These are phyloP conservation scores for Amphirosellinia nigrospora DNA, from an alignment of 495 filamentous ascomycete species.

Conservation along the genomic window DNA sequence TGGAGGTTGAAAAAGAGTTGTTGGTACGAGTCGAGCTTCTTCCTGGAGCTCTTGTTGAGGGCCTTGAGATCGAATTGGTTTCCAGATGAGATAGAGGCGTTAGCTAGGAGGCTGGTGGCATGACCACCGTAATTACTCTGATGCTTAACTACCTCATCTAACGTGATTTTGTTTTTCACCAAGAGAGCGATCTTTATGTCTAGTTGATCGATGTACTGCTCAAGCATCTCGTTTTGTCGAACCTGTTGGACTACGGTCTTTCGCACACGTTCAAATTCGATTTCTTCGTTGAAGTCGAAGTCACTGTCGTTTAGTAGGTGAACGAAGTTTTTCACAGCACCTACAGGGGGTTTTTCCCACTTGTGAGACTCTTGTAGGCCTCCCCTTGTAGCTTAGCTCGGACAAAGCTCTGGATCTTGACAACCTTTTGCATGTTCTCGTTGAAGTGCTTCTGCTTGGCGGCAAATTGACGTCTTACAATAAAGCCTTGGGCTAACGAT, in stretches of 20 bases:
- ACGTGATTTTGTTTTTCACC: conserved; percentile 98
- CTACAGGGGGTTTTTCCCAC: conserved; percentile 97
- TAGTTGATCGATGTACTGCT: conserved; percentile 96
- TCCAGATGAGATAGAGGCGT: conserved; percentile 82
- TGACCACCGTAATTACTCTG: conserved; percentile 96
- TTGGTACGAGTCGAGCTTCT: conserved; percentile 95
- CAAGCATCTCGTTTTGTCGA: conserved; percentile 93
- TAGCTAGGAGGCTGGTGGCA: conserved; percentile 82
- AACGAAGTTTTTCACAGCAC: conserved; percentile 96
- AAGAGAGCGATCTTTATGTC: conserved; percentile 99
- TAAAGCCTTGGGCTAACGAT: conserved; percentile 70
- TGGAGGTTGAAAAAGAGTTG: conserved; percentile 98
- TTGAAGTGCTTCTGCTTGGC: conserved; percentile 88
- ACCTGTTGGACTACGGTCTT: conserved; percentile 97
- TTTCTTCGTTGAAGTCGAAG: conserved; percentile 98
- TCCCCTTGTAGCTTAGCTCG: conserved; percentile 92
- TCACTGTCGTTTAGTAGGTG: conserved; percentile 97
- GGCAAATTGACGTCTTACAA: conserved; percentile 76
- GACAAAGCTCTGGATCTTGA: conserved; percentile 97
- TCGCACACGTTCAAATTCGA: conserved; percentile 90
- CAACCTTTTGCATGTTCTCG: conserved; percentile 97
- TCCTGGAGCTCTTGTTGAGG: conserved; percentile 91
- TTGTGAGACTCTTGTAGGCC: conserved; percentile 94
- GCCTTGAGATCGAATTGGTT: conserved; percentile 97
- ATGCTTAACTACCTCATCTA: conserved; percentile 97